Evolutionary conservation across 1,139 yeast species (phyloP).

Genomic region (Protomyces gravidus): DNA sequence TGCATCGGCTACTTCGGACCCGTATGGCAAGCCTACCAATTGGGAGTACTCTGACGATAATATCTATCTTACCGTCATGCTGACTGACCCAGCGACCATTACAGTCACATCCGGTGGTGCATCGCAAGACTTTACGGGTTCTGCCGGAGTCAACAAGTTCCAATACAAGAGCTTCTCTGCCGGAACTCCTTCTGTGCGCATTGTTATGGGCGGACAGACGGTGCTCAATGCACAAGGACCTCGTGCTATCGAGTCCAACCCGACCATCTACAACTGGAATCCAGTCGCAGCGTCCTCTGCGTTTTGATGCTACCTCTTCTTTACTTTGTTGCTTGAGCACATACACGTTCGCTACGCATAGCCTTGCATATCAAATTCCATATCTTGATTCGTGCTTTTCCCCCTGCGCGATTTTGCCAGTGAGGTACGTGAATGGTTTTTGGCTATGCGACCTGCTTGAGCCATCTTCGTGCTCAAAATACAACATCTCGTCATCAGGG

Average conservation of each 20-base stretch:
- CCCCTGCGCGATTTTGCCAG: background rate
- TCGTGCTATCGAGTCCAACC: conserved; percentile 8
- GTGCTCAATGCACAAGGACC: conserved; percentile 19
- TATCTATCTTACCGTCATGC: conserved; percentile 22
- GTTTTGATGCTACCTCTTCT: background rate
- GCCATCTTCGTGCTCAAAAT: no score
- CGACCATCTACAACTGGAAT: conserved; percentile 25
- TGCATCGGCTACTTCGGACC: conserved; percentile 27
- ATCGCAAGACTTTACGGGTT: conserved; percentile 20
- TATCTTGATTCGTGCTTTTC: background rate
- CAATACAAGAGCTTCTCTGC: conserved; percentile 14
- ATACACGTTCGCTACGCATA: conserved; percentile 1
- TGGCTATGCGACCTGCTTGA: no score
- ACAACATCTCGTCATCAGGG: no score
- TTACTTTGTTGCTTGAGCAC: background rate
- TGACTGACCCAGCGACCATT: conserved; percentile 26
- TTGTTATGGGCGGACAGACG: conserved; percentile 8
- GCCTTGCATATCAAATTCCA: background rate
- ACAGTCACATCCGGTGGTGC: conserved; percentile 28
- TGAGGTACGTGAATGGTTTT: background rate
- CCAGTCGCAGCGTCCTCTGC: conserved; percentile 22
- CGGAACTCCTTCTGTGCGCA: conserved; percentile 24
- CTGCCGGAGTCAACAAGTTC: conserved; percentile 28
- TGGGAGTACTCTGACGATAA: conserved; percentile 25
- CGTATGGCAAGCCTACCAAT: conserved; percentile 28